phyloP scores from a whole-genome alignment of 805 yeast genomes.

The Suhomyces xylopsoci region DNA sequence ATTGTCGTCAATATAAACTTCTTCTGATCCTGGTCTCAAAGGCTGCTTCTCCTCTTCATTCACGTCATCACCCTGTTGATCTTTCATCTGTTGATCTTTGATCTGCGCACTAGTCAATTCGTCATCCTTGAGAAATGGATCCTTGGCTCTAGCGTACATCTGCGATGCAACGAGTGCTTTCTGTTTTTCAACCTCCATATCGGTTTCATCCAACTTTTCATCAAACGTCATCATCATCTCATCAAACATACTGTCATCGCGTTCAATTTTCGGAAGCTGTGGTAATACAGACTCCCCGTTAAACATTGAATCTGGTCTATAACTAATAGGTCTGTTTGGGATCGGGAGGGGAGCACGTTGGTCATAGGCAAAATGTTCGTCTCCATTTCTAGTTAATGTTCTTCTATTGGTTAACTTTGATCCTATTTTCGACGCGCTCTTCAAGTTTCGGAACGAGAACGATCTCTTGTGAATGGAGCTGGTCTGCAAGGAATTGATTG shows the following conservation, averaged over 20 bases:
- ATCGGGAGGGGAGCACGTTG: not conserved
- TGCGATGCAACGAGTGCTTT: not conserved
- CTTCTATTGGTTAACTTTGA: not conserved
- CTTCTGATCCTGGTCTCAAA: slow-evolving; percentile 17
- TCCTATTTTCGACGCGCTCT: not conserved
- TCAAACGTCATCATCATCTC: slow-evolving; percentile 28
- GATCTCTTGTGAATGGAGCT: slow-evolving; percentile 3
- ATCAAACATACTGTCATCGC: slow-evolving; percentile 26
- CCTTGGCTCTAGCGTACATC: slow-evolving; percentile 5
- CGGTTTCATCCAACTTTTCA: slow-evolving; percentile 12
- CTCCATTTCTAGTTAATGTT: not conserved
- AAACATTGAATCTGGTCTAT: slow-evolving; percentile 1
- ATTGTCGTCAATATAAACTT: slow-evolving; percentile 30
- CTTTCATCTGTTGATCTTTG: slow-evolving; percentile 36
- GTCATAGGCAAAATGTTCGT: not conserved
- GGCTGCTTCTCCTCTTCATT: not conserved
- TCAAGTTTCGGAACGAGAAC: slow-evolving; percentile 7
- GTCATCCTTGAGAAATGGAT: slow-evolving; percentile 38
- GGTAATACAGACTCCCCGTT: not conserved
- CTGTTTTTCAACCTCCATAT: not conserved
- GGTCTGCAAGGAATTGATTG: not conserved
- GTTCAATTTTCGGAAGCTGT: slow-evolving; percentile 25
- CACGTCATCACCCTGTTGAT: slow-evolving; percentile 13
- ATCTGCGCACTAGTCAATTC: slow-evolving; percentile 42
- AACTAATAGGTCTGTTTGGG: not conserved